These are phyloP conservation scores for Exophiala spinifera DNA, from an alignment of 2,329 filamentous ascomycete genomes.

Conservation along the genomic window DNA sequence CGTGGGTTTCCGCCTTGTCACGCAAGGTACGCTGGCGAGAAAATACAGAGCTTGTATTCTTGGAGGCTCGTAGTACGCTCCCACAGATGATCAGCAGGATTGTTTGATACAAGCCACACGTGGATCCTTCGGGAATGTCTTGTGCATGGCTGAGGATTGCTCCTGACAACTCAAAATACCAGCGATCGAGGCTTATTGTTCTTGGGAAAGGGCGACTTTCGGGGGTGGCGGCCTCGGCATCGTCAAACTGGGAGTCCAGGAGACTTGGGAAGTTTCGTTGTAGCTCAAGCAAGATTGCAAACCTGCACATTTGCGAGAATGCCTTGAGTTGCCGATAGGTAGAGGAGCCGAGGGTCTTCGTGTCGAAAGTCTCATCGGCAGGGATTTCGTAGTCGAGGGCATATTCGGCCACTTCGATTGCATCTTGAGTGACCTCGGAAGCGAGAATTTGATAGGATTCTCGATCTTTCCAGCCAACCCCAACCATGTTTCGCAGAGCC, in stretches of 20 bases:
- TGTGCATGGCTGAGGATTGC: slow-evolving; percentile 15
- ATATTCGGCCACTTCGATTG: slow-evolving; percentile 9
- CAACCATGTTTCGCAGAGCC: slow-evolving; percentile 14
- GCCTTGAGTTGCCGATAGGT: slow-evolving; percentile 14
- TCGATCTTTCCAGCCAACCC: slow-evolving; percentile 14
- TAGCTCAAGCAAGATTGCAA: slow-evolving; percentile 17
- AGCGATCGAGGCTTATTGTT: slow-evolving; percentile 10
- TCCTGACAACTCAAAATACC: slow-evolving; percentile 16
- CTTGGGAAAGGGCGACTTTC: slow-evolving; percentile 2
- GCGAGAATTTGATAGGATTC: slow-evolving; percentile 14
- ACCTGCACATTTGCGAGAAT: slow-evolving; percentile 17
- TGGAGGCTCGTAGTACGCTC: slow-evolving; percentile 11
- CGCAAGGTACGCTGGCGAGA: background rate
- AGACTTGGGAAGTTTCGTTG: slow-evolving; percentile 18
- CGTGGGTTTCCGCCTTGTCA: slow-evolving; percentile 9
- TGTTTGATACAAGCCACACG: slow-evolving; percentile 16
- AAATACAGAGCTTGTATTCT: background rate
- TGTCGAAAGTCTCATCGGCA: slow-evolving; percentile 15
- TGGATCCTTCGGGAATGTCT: slow-evolving; percentile 18
- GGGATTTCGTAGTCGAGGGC: slow-evolving; percentile 15
- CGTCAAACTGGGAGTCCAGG: slow-evolving; percentile 6
- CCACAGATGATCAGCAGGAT: slow-evolving; percentile 16
- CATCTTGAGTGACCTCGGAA: slow-evolving; percentile 15
- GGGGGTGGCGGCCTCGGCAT: slow-evolving; percentile 2
- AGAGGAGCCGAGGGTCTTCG: slow-evolving; percentile 13